Evolutionary conservation across 75 land plant species (phyloP), one percentile per base, ranked within the genome.

Genomic region (Gnetum montanum): DNA sequence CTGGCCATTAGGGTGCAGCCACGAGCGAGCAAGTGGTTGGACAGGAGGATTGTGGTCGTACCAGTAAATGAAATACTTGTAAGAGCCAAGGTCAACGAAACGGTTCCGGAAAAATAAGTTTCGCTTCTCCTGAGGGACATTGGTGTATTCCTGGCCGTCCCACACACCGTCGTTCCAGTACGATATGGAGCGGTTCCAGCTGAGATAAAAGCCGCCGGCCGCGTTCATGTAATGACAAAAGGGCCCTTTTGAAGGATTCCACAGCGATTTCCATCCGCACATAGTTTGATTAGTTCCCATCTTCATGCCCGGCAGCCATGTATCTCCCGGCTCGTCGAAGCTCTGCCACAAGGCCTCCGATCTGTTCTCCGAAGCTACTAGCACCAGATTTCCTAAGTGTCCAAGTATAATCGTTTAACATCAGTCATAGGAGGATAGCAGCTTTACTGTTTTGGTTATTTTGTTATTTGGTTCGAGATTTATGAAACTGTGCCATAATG

Each of bases 151-250:
- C 25, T 31, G 20, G 16, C 84, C 88, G 44, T 58, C 69, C 90
- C 88, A 84, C 27, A 48, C 65, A 18, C 89, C 84, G 18, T 75
- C 71, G 16, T 60, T 47, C 81, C 89, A 77, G 34, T 80, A 85
- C 8, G 40, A 31, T 4, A 10, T 23, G 6, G 65, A 20, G 25
- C 25, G 22, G 27, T 23, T 7, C 41, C 57, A 40, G 65, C 51
- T 40, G 10, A 74, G 33, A 68, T 30, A 29, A 46, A 63, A 13
- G 23, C 47, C 16, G 11, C 33, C 8, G 11, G 24, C 24, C 30
- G 65, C 63, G 1, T 22, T 55, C 28, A 74, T 41, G 50, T 70
- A 53, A 15, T 72, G 70, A 3, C 68, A 51, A 57, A 54, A 84
- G 7, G 25, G 18, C 1, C 84, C 80, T 0, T 60, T 54, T 0